Evolutionary conservation across 768 basidiomycete genomes (phyloP).

Genomic region (Punctularia strigosozonata): DNA sequence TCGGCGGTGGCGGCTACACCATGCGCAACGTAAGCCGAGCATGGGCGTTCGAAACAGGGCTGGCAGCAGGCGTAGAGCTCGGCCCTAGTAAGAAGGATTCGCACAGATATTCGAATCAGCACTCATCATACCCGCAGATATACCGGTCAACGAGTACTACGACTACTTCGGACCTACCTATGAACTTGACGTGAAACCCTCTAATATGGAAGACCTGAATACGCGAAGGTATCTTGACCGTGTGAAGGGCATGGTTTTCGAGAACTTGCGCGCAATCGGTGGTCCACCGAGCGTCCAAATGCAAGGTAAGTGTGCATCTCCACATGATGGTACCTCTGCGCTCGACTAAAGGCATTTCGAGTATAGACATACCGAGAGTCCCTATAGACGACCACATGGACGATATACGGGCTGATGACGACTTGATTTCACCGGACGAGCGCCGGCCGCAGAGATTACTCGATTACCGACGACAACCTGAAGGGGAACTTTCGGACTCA

Average conservation of each 20-base stretch:
- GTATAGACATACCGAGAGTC: constrained; percentile 67
- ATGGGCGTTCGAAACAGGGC: constrained; percentile 97
- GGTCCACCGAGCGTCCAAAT: constrained; percentile 92
- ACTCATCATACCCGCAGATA: constrained; percentile 41
- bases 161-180: constrained; percentile 99
- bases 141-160: constrained; percentile 98
- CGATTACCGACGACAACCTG: constrained; percentile 72
- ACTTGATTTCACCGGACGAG: constrained; percentile 64
- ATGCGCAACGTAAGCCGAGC: constrained; percentile 95
- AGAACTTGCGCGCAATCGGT: constrained; percentile 75
- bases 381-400: constrained; percentile 82
- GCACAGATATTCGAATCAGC: background rate
- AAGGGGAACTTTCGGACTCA: constrained; percentile 90
- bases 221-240: constrained; percentile 88
- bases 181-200: constrained; percentile 86
- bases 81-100: constrained; percentile 45
- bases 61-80: constrained; percentile 95
- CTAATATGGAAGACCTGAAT: constrained; percentile 94
- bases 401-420: constrained; percentile 73
- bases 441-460: constrained; percentile 67
- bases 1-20: constrained; percentile 97
- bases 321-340: background rate
- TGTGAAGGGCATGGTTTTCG: constrained; percentile 84
- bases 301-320: constrained; percentile 41
- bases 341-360: background rate